Evolutionary conservation across 176 grass and related monocot genomes (phyloP).

Genomic region (Thalia dealbata): DNA sequence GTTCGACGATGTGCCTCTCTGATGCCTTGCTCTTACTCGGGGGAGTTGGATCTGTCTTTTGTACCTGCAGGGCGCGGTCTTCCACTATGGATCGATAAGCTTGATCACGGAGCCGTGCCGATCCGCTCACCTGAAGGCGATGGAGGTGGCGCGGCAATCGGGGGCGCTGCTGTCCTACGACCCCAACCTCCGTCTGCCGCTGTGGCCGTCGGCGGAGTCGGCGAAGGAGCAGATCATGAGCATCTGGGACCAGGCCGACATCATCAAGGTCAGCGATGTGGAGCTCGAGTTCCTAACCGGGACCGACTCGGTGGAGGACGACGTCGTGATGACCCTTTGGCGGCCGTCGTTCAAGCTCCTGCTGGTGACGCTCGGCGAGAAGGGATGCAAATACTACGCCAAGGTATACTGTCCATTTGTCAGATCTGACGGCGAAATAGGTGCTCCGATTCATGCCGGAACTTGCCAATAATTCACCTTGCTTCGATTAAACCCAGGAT

Average conservation of each 20-base stretch:
- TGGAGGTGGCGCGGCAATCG: constrained; percentile 5
- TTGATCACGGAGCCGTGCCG: constrained; percentile 15
- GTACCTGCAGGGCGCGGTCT: constrained; percentile 1
- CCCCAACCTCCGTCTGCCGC: constrained; percentile 13
- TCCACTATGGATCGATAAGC: constrained; percentile 16
- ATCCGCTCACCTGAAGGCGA: constrained; percentile 9
- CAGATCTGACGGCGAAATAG: neutral
- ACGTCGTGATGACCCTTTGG: constrained; percentile 12
- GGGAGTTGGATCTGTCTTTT: neutral
- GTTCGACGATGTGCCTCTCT: neutral
- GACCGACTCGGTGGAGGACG: constrained; percentile 8
- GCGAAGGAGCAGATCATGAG: constrained; percentile 13
- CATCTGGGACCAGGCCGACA: constrained; percentile 16
- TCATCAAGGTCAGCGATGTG: constrained; percentile 17
- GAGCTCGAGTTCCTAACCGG: constrained; percentile 19
- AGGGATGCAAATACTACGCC: constrained; percentile 14
- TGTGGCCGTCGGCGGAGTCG: constrained; percentile 8
- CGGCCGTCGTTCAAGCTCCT: constrained; percentile 10
- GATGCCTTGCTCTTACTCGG: neutral
- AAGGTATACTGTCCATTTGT: neutral
- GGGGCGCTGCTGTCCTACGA: constrained; percentile 14
- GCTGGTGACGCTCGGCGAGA: constrained; percentile 13
- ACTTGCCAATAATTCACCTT: neutral
- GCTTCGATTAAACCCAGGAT: neutral
- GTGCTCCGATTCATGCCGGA: neutral